Evolutionary conservation across 768 basidiomycete genomes (phyloP).

Genomic region (Rhodocollybia butyracea): DNA sequence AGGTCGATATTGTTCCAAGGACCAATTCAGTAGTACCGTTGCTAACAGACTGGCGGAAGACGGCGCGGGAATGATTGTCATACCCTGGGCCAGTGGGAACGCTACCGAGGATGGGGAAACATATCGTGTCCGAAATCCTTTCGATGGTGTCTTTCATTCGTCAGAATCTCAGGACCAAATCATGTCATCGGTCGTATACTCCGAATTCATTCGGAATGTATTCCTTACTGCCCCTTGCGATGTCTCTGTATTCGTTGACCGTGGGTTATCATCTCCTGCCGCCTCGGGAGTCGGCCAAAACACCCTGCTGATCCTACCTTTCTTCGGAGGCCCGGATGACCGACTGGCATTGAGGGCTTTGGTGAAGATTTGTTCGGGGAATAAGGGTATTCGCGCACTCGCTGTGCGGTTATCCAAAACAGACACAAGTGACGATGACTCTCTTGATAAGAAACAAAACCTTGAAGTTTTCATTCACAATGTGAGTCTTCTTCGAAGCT

Average conservation of each 20-base stretch:
- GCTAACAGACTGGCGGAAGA: neutral
- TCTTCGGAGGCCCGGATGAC: conserved; percentile 95
- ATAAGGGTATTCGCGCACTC: conserved; percentile 64
- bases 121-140: conserved; percentile 46
- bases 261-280: conserved; percentile 37
- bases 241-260: conserved; percentile 85
- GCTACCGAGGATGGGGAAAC: conserved; percentile 26
- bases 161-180: conserved; percentile 46
- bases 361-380: conserved; percentile 65
- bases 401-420: conserved; percentile 59
- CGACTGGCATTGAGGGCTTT: conserved; percentile 79
- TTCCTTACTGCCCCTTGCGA: conserved; percentile 72
- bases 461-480: conserved; percentile 22
- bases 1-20: neutral
- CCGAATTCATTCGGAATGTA: conserved; percentile 82
- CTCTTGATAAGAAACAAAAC: conserved; percentile 25
- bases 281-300: conserved; percentile 41
- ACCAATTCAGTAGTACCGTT: neutral
- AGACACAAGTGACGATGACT: conserved; percentile 32
- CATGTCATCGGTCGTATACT: conserved; percentile 52
- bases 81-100: conserved; percentile 74
- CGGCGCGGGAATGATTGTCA: conserved; percentile 51
- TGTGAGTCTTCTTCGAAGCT: conserved; percentile 1
- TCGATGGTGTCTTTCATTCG: conserved; percentile 73
- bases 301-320: conserved; percentile 65